Percentiles rank a stretch among this genome's conserved stretches.
phyloP scores from a whole-genome alignment of 2,329 filamentous ascomycete species.

The Aspergillus piperis region DNA sequence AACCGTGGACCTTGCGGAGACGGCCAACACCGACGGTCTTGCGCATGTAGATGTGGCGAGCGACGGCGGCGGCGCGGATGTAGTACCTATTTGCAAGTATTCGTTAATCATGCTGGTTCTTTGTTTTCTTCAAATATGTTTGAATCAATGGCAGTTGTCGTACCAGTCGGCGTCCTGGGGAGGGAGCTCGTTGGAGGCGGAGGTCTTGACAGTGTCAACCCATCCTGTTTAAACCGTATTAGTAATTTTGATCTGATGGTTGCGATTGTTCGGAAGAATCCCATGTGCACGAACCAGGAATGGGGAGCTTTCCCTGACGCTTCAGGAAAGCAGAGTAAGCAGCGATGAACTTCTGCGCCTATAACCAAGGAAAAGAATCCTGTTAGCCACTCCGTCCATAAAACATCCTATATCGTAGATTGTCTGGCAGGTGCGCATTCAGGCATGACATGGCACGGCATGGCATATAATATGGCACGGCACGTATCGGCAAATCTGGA shows the following conservation, averaged over 20 bases:
- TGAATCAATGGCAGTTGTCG: constrained; percentile 47
- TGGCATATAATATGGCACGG: neutral
- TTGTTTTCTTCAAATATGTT: neutral
- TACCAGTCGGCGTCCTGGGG: constrained; percentile 99
- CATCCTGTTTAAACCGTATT: constrained; percentile 63
- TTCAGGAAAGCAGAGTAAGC: constrained; percentile 70
- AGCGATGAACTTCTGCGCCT: constrained; percentile 69
- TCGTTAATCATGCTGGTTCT: constrained; percentile 1
- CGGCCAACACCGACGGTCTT: constrained; percentile 99
- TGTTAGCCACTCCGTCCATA: constrained; percentile 17
- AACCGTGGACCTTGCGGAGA: constrained; percentile 93
- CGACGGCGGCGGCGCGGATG: constrained; percentile 87
- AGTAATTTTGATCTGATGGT: constrained; percentile 4
- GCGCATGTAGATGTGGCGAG: constrained; percentile 98
- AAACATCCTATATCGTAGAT: neutral
- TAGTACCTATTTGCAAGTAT: constrained; percentile 57
- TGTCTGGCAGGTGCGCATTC: neutral
- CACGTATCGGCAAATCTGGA: constrained; percentile 1
- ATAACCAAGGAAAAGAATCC: constrained; percentile 22
- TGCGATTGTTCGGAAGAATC: neutral
- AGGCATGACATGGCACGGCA: neutral
- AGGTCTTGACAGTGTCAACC: constrained; percentile 99
- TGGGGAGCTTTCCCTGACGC: constrained; percentile 70
- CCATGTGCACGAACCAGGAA: constrained; percentile 59
- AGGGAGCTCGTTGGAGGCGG: constrained; percentile 92